phyloP scores from a whole-genome alignment of 352 stramenopile species.

The Phytophthora podocarpi region DNA sequence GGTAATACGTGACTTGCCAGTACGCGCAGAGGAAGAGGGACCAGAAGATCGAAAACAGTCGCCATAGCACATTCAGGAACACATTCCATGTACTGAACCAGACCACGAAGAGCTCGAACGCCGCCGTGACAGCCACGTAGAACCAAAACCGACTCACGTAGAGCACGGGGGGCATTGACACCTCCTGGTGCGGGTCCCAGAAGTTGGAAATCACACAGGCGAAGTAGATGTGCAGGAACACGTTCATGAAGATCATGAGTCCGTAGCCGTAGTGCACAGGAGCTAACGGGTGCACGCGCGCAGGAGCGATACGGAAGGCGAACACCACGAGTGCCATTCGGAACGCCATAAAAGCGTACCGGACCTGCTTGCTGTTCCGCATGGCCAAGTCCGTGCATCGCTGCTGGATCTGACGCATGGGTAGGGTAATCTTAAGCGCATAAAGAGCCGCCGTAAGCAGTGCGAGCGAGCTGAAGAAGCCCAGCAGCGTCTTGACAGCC shows the following conservation, averaged over 20 bases:
- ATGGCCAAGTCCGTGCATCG: conserved; percentile 63
- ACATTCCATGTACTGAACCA: conserved; percentile 83
- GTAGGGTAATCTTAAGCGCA: conserved; percentile 62
- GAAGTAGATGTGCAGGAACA: conserved; percentile 78
- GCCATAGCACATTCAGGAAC: conserved; percentile 80
- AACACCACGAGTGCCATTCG: conserved; percentile 63
- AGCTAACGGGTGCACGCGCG: conserved; percentile 70
- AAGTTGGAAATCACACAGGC: conserved; percentile 85
- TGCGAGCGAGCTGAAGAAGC: conserved; percentile 60
- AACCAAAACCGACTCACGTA: conserved; percentile 79
- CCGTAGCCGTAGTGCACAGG: conserved; percentile 78
- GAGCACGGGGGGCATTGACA: conserved; percentile 74
- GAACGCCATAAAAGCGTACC: conserved; percentile 58
- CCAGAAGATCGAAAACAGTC: conserved; percentile 64
- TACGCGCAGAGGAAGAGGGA: conserved; percentile 55
- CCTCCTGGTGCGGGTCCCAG: conserved; percentile 52
- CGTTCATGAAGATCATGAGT: conserved; percentile 81
- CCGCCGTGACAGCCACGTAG: conserved; percentile 50
- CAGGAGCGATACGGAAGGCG: conserved; percentile 59
- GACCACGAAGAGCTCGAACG: conserved; percentile 70
- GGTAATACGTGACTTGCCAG: conserved; percentile 77
- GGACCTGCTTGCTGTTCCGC: conserved; percentile 53
- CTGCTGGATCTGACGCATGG: conserved; percentile 63
- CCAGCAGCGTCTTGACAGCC: conserved; percentile 63
- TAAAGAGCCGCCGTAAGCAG: conserved; percentile 72